Evolutionary conservation across 1,139 yeast species (phyloP).

Genomic region (Saccharomycopsis crataegensis): DNA sequence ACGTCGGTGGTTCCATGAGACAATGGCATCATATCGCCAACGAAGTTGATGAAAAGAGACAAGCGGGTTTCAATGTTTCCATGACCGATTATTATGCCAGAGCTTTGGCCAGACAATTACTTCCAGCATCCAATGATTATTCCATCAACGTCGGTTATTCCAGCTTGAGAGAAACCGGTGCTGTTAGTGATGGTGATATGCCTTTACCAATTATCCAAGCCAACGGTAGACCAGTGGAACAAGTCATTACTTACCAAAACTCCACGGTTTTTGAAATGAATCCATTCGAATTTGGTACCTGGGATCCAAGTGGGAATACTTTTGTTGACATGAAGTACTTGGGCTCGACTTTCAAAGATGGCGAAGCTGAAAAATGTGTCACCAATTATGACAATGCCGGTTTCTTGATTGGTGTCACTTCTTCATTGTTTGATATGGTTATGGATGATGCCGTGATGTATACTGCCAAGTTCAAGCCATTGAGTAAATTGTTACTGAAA

Average conservation of each 20-base stretch:
- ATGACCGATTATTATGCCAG: constrained; percentile 95
- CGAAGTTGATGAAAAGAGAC: constrained; percentile 47
- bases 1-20: constrained; percentile 51
- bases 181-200: constrained; percentile 38
- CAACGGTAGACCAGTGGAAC: constrained; percentile 39
- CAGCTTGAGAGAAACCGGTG: constrained; percentile 3
- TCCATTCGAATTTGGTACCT: constrained; percentile 41
- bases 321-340: constrained; percentile 52
- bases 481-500: neutral
- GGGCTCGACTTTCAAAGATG: constrained; percentile 51
- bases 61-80: constrained; percentile 72
- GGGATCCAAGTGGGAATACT: constrained; percentile 39
- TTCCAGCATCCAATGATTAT: constrained; percentile 3
- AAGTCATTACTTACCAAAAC: constrained; percentile 31
- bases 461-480: constrained; percentile 7
- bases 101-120: constrained; percentile 66
- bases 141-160: constrained; percentile 8
- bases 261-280: constrained; percentile 40
- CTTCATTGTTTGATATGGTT: constrained; percentile 50
- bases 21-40: constrained; percentile 49
- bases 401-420: constrained; percentile 65
- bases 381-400: constrained; percentile 75
- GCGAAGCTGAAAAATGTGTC: constrained; percentile 35
- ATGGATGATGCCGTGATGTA: constrained; percentile 5
- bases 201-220: constrained; percentile 56